A percentile compares a stretch with the other conserved stretches of the same genome.
These are phyloP conservation scores for Blastobotrys persicus DNA, from an alignment of 1,139 yeast species.

Conservation along the genomic window DNA sequence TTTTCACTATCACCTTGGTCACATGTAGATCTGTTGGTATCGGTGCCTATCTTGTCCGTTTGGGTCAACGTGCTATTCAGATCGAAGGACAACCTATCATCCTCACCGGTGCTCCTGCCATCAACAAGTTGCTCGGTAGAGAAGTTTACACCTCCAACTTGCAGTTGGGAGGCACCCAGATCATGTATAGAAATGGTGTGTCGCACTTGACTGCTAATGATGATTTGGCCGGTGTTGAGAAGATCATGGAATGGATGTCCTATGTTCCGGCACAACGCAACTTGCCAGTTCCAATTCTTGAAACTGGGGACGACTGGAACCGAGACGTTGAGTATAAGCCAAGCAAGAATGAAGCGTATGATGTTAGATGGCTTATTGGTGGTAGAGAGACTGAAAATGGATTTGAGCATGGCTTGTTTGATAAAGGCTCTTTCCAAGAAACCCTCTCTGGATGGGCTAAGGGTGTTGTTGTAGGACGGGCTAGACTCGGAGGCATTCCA, in stretches of 20 bases:
- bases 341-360: constrained; percentile 68
- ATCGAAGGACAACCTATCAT: constrained; percentile 98
- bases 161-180: constrained; percentile 98
- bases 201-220: constrained; percentile 94
- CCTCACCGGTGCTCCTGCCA: constrained; percentile 98
- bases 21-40: constrained; percentile 99
- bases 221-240: constrained; percentile 93
- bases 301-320: constrained; percentile 81
- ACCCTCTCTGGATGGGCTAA: constrained; percentile 98
- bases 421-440: constrained; percentile 89
- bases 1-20: constrained; percentile 91
- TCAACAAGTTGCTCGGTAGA: constrained; percentile 91
- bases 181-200: constrained; percentile 97
- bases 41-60: constrained; percentile 96
- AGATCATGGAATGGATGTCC: constrained; percentile 95
- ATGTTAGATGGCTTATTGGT: constrained; percentile 91
- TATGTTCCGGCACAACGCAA: constrained; percentile 90
- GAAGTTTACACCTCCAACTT: constrained; percentile 95
- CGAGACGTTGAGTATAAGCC: constrained; percentile 86
- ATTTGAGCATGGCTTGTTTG: constrained; percentile 86
- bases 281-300: constrained; percentile 87
- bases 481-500: constrained; percentile 97
- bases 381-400: constrained; percentile 73
- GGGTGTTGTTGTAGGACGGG: constrained; percentile 98
- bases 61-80: constrained; percentile 98